A percentile compares a stretch with the other conserved stretches of the same genome.
Conservation (phyloP, 1,284 basidiomycete genomes). For the Melampsora americana region DNA sequence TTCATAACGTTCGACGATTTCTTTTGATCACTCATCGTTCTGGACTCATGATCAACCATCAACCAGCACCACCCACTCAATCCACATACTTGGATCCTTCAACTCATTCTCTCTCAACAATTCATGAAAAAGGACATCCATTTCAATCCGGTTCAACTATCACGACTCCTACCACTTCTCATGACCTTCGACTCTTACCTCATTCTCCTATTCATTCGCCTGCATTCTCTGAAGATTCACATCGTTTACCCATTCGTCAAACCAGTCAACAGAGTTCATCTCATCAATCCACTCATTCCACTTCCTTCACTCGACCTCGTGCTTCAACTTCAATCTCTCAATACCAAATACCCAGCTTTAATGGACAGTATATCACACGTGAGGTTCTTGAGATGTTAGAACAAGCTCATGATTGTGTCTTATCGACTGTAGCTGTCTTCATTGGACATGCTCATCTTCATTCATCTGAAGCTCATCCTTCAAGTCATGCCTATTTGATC, state of each 20-base stretch:
- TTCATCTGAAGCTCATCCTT: slow-evolving; percentile 78
- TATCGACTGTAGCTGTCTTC: slow-evolving; percentile 91
- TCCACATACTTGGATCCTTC: slow-evolving; percentile 8
- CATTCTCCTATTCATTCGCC: too few species aligned
- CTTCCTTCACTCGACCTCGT: slow-evolving; percentile 66
- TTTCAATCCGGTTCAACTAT: slow-evolving; percentile 9
- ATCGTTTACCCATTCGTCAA: not conserved
- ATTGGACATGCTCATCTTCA: slow-evolving; percentile 95
- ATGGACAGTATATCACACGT: slow-evolving; percentile 53
- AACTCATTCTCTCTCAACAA: slow-evolving; percentile 4
- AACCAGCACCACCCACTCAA: not conserved
- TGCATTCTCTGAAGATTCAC: too few species aligned
- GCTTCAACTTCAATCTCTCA: slow-evolving; percentile 58
- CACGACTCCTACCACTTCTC: too few species aligned
- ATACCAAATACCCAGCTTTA: slow-evolving; percentile 48
- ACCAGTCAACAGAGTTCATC: not conserved
- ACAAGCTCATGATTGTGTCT: slow-evolving; percentile 76
- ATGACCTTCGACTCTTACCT: too few species aligned
- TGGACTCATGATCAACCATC: not conserved
- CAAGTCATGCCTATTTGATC: slow-evolving; percentile 86
- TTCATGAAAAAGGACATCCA: not conserved
- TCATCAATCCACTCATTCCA: slow-evolving; percentile 57
- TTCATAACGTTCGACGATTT: slow-evolving; percentile 54
- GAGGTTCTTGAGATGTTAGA: slow-evolving; percentile 68
- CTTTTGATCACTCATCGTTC: slow-evolving; percentile 7